Evolutionary conservation across 139 green algal genomes (phyloP).

Genomic region (Chlorella sorokiniana): DNA sequence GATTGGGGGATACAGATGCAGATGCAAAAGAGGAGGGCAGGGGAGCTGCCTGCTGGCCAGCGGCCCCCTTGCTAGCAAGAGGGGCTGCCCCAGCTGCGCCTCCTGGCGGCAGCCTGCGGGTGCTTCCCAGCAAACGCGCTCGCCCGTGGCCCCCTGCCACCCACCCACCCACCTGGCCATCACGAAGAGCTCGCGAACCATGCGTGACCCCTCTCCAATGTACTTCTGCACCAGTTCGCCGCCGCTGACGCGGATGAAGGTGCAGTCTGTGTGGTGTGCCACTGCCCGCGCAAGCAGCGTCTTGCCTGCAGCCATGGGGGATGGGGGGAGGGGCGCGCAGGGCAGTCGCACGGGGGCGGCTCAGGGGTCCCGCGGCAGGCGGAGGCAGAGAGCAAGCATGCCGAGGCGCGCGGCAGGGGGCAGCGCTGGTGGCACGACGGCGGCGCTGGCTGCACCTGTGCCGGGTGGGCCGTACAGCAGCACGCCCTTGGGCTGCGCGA

Average conservation of each 20-base stretch:
- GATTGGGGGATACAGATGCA: too few species aligned
- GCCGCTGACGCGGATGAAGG: slow-evolving; percentile 98
- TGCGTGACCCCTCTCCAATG: slow-evolving; percentile 98
- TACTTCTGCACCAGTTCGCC: slow-evolving; percentile 99
- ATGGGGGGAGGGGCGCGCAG: neutral
- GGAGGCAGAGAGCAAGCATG: neutral
- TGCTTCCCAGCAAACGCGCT: too few species aligned
- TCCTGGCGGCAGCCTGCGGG: too few species aligned
- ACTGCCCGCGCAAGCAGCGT: slow-evolving; percentile 93
- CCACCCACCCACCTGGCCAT: slow-evolving; percentile 84
- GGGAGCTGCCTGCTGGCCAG: too few species aligned
- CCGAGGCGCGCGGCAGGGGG: too few species aligned
- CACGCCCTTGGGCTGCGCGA: slow-evolving; percentile 96
- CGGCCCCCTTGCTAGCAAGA: neutral
- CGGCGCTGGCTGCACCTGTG: slow-evolving; percentile 69
- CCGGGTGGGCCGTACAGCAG: slow-evolving; percentile 94
- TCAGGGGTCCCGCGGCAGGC: neutral
- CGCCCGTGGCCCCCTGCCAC: too few species aligned
- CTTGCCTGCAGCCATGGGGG: slow-evolving; percentile 84
- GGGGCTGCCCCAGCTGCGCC: neutral
- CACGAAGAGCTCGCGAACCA: slow-evolving; percentile 99
- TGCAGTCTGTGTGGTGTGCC: slow-evolving; percentile 99
- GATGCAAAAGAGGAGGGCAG: too few species aligned
- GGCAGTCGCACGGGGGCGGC: neutral
- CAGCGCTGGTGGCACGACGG: too few species aligned